phyloP scores from a whole-genome alignment of 2,329 filamentous ascomycete species.

The Cladorrhinum sp. region DNA sequence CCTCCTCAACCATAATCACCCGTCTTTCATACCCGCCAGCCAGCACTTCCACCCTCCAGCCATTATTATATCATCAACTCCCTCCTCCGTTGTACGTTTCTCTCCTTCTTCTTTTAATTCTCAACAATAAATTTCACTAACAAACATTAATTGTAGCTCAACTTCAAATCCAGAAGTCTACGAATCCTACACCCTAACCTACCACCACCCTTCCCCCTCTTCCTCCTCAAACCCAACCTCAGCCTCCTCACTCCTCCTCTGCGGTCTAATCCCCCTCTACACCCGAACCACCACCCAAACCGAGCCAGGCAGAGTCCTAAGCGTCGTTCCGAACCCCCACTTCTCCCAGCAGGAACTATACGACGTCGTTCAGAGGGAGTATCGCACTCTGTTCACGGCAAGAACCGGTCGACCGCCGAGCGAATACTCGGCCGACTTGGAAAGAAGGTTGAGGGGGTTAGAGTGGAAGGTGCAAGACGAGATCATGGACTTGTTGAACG shows the following conservation, averaged over 20 bases:
- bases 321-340: slow-evolving; percentile 22
- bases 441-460: slow-evolving; percentile 17
- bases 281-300: slow-evolving; percentile 2
- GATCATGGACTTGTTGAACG: slow-evolving; percentile 24
- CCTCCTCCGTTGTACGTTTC: slow-evolving; percentile 3
- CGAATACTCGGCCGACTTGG: slow-evolving; percentile 16
- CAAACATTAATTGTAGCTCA: too few species aligned
- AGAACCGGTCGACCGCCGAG: background rate
- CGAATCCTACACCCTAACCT: slow-evolving; percentile 22
- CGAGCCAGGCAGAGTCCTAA: slow-evolving; percentile 21
- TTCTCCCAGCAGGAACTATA: slow-evolving; percentile 21
- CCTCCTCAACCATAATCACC: background rate
- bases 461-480: slow-evolving; percentile 27
- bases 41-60: background rate
- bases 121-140: too few species aligned
- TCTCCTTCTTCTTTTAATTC: background rate
- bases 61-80: background rate
- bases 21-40: slow-evolving; percentile 6
- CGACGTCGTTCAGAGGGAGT: background rate
- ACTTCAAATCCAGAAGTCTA: too few species aligned
- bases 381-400: background rate
- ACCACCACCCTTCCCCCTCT: slow-evolving; percentile 15
- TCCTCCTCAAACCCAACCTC: background rate
- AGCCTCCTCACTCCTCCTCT: background rate
- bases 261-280: background rate